phyloP scores from a whole-genome alignment of 768 basidiomycete genomes.

The Basidioascus undulatus region DNA sequence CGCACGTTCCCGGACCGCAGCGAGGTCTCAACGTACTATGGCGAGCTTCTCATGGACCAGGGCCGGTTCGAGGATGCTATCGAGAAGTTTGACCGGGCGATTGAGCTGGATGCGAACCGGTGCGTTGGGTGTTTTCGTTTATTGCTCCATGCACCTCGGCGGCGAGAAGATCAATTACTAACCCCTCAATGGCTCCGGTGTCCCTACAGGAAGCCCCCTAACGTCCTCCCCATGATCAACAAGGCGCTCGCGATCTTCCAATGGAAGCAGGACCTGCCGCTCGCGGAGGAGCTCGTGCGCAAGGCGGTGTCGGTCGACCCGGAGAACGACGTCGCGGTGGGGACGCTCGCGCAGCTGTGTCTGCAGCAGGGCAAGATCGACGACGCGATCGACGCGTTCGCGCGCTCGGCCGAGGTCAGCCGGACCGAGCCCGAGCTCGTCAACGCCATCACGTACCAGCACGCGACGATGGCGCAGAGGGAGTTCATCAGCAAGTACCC shows the following conservation, averaged over 20 bases:
- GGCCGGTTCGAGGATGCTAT: slow-evolving; percentile 69
- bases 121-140: slow-evolving; percentile 17
- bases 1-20: slow-evolving; percentile 35
- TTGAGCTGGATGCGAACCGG: slow-evolving; percentile 65
- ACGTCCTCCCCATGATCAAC: slow-evolving; percentile 87
- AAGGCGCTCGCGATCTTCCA: slow-evolving; percentile 92
- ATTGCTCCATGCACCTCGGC: neutral
- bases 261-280: slow-evolving; percentile 69
- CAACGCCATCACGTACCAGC: slow-evolving; percentile 14
- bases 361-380: slow-evolving; percentile 77
- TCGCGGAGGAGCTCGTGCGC: slow-evolving; percentile 59
- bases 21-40: slow-evolving; percentile 26
- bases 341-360: slow-evolving; percentile 77
- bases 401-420: slow-evolving; percentile 57
- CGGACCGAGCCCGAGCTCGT: slow-evolving; percentile 70
- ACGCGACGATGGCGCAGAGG: slow-evolving; percentile 53
- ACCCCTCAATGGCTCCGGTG: neutral
- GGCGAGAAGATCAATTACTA: neutral
- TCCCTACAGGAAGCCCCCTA: slow-evolving; percentile 20
- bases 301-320: slow-evolving; percentile 73
- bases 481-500: slow-evolving; percentile 68
- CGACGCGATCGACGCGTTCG: slow-evolving; percentile 65
- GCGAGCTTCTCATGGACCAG: slow-evolving; percentile 83
- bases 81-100: slow-evolving; percentile 74
- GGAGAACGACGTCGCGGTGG: slow-evolving; percentile 89